Evolutionary conservation across 2,329 filamentous ascomycete species (phyloP).

Genomic region (Metarhizium robertsii): DNA sequence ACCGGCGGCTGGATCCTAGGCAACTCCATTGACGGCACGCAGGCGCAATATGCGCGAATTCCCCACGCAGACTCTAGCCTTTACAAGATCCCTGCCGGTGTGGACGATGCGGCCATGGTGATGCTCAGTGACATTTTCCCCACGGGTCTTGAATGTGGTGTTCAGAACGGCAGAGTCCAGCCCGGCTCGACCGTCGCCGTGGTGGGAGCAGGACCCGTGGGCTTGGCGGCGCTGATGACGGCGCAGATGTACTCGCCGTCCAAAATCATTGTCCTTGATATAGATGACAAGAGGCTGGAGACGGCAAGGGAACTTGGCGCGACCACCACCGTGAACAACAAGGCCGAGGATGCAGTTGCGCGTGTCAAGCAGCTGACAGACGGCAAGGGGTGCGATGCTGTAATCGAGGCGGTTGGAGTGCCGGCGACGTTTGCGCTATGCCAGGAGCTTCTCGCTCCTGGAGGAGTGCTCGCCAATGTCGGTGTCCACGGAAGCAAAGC

Average conservation of each 20-base stretch:
- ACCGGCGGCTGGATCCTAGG: constrained; percentile 47
- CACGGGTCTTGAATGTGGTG: constrained; percentile 46
- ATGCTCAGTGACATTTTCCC: constrained; percentile 48
- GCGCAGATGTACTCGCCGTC: constrained; percentile 44
- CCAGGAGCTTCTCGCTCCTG: constrained; percentile 42
- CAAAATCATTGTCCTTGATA: constrained; percentile 41
- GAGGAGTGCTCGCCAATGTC: constrained; percentile 46
- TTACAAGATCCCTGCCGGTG: constrained; percentile 30
- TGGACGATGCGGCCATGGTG: constrained; percentile 33
- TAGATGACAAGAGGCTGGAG: constrained; percentile 35
- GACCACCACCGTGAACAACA: constrained; percentile 31
- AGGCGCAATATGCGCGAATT: constrained; percentile 47
- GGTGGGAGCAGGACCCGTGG: constrained; percentile 46
- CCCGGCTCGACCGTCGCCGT: constrained; percentile 44
- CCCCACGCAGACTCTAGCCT: constrained; percentile 40
- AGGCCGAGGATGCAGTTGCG: constrained; percentile 23
- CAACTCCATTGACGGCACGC: constrained; percentile 42
- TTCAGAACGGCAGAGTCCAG: constrained; percentile 39
- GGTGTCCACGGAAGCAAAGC: constrained; percentile 48
- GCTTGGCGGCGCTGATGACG: constrained; percentile 44
- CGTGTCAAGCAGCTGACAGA: constrained; percentile 34
- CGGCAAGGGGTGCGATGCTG: constrained; percentile 44
- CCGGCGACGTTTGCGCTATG: constrained; percentile 43
- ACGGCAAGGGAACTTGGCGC: constrained; percentile 40
- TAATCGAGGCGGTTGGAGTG: constrained; percentile 49